These are phyloP conservation scores for Aspergillus mulundensis DNA, from an alignment of 495 filamentous ascomycete genomes.

Conservation along the genomic window DNA sequence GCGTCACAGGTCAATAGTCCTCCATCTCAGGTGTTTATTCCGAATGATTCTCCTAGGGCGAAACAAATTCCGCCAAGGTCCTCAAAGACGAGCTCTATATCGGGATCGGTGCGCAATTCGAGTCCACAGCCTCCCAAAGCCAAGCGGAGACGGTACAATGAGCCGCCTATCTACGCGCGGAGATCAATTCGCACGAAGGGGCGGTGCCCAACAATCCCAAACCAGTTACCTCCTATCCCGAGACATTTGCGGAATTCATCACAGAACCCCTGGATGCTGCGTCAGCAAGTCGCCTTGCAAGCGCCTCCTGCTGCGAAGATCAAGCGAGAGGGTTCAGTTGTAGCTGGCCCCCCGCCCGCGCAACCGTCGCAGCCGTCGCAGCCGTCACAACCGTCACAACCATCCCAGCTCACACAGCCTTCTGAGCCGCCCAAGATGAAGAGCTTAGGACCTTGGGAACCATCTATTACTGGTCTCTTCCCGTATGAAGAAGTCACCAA, in stretches of 20 bases:
- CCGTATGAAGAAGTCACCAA: constrained; percentile 66
- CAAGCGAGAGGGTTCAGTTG: constrained; percentile 12
- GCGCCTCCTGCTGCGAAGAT: constrained; percentile 13
- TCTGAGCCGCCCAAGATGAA: constrained; percentile 20
- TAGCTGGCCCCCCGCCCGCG: constrained; percentile 3
- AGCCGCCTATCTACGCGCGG: constrained; percentile 46
- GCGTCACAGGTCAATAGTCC: constrained; percentile 32
- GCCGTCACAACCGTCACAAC: not conserved
- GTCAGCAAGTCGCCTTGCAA: constrained; percentile 25
- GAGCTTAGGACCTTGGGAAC: constrained; percentile 65
- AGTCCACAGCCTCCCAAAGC: constrained; percentile 30
- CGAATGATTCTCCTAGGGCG: constrained; percentile 12
- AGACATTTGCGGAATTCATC: constrained; percentile 28
- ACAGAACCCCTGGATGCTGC: constrained; percentile 24
- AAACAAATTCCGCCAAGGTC: constrained; percentile 6
- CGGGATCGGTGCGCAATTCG: constrained; percentile 13
- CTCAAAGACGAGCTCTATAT: constrained; percentile 26
- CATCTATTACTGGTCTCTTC: constrained; percentile 60
- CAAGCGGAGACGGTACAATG: constrained; percentile 39
- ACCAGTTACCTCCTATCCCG: constrained; percentile 32
- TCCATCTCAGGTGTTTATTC: constrained; percentile 16
- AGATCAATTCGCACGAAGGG: constrained; percentile 34
- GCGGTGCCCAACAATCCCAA: constrained; percentile 35
- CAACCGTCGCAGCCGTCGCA: constrained; percentile 5
- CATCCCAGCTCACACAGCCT: constrained; percentile 10